Percentiles rank a stretch among this genome's conserved stretches.
Evolutionary conservation across 164 flowering plant genomes (phyloP).

Genomic region (Stephania cephalantha): DNA sequence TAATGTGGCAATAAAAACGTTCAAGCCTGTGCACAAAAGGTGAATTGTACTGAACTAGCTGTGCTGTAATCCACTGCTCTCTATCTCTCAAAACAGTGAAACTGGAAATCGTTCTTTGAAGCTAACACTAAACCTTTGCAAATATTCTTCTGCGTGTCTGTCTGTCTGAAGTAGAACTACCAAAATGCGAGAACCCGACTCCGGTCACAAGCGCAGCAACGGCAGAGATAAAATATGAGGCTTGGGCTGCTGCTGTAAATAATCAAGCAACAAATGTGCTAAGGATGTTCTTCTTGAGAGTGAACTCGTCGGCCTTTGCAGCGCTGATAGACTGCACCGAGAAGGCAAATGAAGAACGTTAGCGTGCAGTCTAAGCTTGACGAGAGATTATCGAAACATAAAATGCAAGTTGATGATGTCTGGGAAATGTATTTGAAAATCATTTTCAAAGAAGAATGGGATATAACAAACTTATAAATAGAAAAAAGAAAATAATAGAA

Average conservation of each 20-base stretch:
- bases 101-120: not conserved
- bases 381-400: too few relatives aligned
- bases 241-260: not conserved
- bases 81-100: not conserved
- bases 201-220: not conserved
- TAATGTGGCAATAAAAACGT: not conserved
- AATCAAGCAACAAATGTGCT: slow-evolving; percentile 46
- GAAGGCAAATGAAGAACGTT: not conserved
- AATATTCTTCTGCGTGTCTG: not conserved
- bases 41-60: not conserved
- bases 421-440: too few relatives aligned
- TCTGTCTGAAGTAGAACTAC: not conserved
- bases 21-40: not conserved
- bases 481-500: not conserved
- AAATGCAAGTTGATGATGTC: too few relatives aligned
- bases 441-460: too few relatives aligned
- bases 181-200: not conserved
- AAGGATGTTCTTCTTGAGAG: slow-evolving; percentile 79
- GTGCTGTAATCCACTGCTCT: not conserved
- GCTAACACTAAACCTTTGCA: not conserved
- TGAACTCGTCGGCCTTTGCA: slow-evolving; percentile 80
- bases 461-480: too few relatives aligned
- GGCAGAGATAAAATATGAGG: not conserved
- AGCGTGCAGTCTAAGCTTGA: too few relatives aligned
- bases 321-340: slow-evolving; percentile 69